Conservation (phyloP, 2,329 filamentous ascomycete genomes). For the Tolypocladium cylindrosporum region DNA sequence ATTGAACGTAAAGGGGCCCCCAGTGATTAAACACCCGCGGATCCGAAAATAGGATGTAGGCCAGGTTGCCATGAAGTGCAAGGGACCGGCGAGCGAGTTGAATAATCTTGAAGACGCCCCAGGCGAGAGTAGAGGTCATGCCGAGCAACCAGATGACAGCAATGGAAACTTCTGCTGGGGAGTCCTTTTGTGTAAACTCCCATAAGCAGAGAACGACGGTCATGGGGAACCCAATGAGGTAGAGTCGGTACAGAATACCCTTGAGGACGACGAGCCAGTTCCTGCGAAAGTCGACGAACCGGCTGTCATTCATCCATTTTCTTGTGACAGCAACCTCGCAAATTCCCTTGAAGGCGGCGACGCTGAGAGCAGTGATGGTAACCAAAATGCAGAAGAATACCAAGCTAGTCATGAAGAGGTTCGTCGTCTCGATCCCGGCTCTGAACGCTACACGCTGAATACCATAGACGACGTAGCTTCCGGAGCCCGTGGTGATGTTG, state of each 20-base stretch:
- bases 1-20: slow-evolving; percentile 96
- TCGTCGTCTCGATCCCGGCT: slow-evolving; percentile 71
- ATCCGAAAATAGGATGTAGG: slow-evolving; percentile 94
- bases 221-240: slow-evolving; percentile 84
- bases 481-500: slow-evolving; percentile 42
- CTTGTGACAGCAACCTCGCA: slow-evolving; percentile 68
- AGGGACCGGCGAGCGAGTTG: slow-evolving; percentile 81
- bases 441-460: slow-evolving; percentile 79
- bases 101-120: slow-evolving; percentile 86
- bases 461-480: slow-evolving; percentile 59
- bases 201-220: slow-evolving; percentile 85
- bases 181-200: slow-evolving; percentile 84
- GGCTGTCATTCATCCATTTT: slow-evolving; percentile 71
- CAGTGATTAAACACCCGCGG: slow-evolving; percentile 89
- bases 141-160: slow-evolving; percentile 83
- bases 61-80: slow-evolving; percentile 87
- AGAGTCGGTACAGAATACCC: slow-evolving; percentile 84
- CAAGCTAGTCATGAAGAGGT: slow-evolving; percentile 86
- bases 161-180: slow-evolving; percentile 73
- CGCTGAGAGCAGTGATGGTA: slow-evolving; percentile 59
- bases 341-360: slow-evolving; percentile 69
- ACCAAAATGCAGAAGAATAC: slow-evolving; percentile 84
- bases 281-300: slow-evolving; percentile 87
- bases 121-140: slow-evolving; percentile 66
- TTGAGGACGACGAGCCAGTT: slow-evolving; percentile 89